A percentile compares a stretch with the other conserved stretches of the same genome.
Evolutionary conservation across 495 filamentous ascomycete genomes (phyloP).

Genomic region (Staphylotrichum longicolle): DNA sequence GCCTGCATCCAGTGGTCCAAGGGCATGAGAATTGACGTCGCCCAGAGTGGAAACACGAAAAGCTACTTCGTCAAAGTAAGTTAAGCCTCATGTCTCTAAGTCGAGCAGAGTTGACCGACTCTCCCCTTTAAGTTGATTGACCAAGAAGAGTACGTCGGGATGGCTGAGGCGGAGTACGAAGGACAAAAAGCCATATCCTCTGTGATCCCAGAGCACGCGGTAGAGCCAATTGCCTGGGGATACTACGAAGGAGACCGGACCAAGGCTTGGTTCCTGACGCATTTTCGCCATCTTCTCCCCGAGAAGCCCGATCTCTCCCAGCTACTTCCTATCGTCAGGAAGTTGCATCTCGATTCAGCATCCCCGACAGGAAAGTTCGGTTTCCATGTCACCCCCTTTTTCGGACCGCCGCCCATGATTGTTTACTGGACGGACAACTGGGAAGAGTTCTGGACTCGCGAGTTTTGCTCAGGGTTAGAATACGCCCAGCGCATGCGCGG

Average conservation of each 20-base stretch:
- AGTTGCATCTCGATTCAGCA: constrained; percentile 39
- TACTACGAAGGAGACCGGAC: neutral
- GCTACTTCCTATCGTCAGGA: constrained; percentile 36
- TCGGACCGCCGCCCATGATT: constrained; percentile 41
- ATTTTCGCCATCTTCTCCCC: neutral
- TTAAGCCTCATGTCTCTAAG: no score
- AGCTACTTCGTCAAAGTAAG: no score
- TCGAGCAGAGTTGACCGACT: no score
- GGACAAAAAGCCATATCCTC: neutral
- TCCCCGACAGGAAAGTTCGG: constrained; percentile 53
- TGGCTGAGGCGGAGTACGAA: neutral
- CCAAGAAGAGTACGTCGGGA: neutral
- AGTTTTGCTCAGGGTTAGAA: constrained; percentile 13
- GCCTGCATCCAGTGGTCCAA: no score
- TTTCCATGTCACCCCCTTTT: constrained; percentile 47
- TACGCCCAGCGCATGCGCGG: constrained; percentile 13
- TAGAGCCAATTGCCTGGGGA: neutral
- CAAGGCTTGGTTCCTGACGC: constrained; percentile 1
- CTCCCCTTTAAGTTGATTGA: neutral
- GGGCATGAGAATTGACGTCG: no score
- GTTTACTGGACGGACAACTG: constrained; percentile 47
- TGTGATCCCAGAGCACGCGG: neutral
- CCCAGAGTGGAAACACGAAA: no score
- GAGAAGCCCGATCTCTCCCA: neutral
- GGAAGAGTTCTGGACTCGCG: constrained; percentile 40